A percentile compares a stretch with the other conserved stretches of the same genome.
phyloP scores from a whole-genome alignment of 139 green algal species.

The Volvox reticuliferus region DNA sequence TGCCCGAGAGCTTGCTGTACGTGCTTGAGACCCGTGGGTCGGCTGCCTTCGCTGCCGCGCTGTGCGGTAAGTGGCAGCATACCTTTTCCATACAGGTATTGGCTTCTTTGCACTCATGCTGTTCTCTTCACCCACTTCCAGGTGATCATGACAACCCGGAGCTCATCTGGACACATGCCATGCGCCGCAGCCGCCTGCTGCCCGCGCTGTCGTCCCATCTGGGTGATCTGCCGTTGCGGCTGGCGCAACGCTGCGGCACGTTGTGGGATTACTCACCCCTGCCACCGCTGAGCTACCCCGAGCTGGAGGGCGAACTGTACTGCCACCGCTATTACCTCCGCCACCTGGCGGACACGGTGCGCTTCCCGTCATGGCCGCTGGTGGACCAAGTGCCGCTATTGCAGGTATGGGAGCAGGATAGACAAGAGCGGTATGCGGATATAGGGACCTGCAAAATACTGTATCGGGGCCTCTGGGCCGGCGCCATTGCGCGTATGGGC shows the following conservation, averaged over 20 bases:
- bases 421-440: not conserved
- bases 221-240: constrained; percentile 72
- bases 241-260: constrained; percentile 73
- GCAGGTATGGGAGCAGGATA: constrained; percentile 66
- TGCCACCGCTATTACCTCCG: constrained; percentile 91
- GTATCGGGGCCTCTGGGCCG: too few relatives aligned
- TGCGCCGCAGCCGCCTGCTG: constrained; percentile 86
- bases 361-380: constrained; percentile 86
- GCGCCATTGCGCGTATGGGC: too few relatives aligned
- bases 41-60: constrained; percentile 81
- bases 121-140: not conserved
- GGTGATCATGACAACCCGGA: constrained; percentile 93
- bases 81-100: not conserved
- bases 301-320: constrained; percentile 74
- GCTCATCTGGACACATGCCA: constrained; percentile 93
- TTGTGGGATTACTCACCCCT: constrained; percentile 93
- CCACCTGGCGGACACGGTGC: constrained; percentile 86
- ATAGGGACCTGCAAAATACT: too few relatives aligned
- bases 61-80: constrained; percentile 52
- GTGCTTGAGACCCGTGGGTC: constrained; percentile 80
- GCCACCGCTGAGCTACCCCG: constrained; percentile 89
- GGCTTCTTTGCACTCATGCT: not conserved
- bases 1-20: constrained; percentile 94
- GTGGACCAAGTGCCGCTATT: constrained; percentile 91
- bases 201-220: constrained; percentile 75